Evolutionary conservation across 768 basidiomycete species (phyloP).

Genomic region (Asterophora parasitica): DNA sequence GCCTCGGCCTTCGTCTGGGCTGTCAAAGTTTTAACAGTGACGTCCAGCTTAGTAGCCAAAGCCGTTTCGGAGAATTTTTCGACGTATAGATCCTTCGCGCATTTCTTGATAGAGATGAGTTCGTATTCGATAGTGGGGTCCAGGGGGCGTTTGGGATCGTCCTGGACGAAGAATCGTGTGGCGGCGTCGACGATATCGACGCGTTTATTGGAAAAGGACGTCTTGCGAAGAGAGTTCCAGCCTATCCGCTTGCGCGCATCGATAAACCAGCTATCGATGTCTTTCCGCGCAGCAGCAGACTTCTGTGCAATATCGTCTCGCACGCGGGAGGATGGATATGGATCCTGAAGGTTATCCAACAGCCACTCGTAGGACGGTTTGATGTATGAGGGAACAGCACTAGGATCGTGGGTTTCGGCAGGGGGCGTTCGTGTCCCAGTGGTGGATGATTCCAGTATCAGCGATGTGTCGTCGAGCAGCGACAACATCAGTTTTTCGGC

Average conservation of each 20-base stretch:
- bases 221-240: conserved; percentile 40
- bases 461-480: conserved; percentile 2
- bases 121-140: conserved; percentile 17
- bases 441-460: neutral
- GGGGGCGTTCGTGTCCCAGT: neutral
- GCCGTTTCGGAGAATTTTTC: conserved; percentile 23
- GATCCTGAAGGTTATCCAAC: conserved; percentile 41
- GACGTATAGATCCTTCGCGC: conserved; percentile 18
- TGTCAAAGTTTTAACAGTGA: conserved; percentile 24
- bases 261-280: conserved; percentile 46
- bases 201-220: conserved; percentile 29
- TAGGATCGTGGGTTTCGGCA: neutral
- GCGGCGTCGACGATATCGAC: conserved; percentile 30
- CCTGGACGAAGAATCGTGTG: conserved; percentile 1
- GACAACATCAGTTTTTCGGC: conserved; percentile 7
- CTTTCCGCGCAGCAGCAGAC: conserved; percentile 21
- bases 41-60: conserved; percentile 24
- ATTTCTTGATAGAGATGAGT: conserved; percentile 20
- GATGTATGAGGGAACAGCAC: conserved; percentile 20
- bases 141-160: conserved; percentile 18
- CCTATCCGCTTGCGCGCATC: conserved; percentile 48
- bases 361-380: conserved; percentile 37
- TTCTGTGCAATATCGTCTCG: conserved; percentile 25
- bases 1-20: conserved; percentile 17
- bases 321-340: conserved; percentile 38